A percentile compares a stretch with the other conserved stretches of the same genome.
Conservation (phyloP, 148 eudicot species). For the Bassia scoparia region DNA sequence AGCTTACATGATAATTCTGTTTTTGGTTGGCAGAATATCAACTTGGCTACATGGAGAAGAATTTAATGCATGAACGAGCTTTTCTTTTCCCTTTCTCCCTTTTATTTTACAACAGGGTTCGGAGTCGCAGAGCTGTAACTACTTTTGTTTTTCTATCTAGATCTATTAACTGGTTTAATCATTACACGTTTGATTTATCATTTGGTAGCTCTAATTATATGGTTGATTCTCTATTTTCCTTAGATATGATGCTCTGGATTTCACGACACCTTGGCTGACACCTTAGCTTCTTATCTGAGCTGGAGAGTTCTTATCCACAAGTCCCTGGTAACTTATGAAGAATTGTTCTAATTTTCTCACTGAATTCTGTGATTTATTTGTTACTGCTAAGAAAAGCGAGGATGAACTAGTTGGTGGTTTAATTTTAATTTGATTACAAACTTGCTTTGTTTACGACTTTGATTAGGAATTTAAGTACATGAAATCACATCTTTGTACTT, state of each 20-base stretch:
- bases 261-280: not conserved
- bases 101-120: not conserved
- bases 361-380: not conserved
- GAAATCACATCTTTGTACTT: not conserved
- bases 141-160: not conserved
- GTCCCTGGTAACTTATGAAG: not conserved
- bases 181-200: not conserved
- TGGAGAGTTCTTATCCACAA: not conserved
- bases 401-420: not conserved
- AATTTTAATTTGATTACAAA: not conserved
- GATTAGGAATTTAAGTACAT: not conserved
- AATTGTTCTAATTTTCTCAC: not conserved
- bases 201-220: conserved; percentile 8
- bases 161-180: not conserved
- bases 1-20: not conserved
- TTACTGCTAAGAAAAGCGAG: not conserved
- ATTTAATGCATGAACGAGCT: not conserved
- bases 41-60: not conserved
- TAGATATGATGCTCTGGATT: conserved; percentile 1
- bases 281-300: not conserved
- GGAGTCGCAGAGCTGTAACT: not conserved
- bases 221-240: not conserved
- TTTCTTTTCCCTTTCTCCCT: not conserved
- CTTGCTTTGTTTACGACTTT: not conserved
- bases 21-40: not conserved